Evolutionary conservation across 2,329 filamentous ascomycete species (phyloP).

Genomic region (Hymenoscyphus fraxineus): DNA sequence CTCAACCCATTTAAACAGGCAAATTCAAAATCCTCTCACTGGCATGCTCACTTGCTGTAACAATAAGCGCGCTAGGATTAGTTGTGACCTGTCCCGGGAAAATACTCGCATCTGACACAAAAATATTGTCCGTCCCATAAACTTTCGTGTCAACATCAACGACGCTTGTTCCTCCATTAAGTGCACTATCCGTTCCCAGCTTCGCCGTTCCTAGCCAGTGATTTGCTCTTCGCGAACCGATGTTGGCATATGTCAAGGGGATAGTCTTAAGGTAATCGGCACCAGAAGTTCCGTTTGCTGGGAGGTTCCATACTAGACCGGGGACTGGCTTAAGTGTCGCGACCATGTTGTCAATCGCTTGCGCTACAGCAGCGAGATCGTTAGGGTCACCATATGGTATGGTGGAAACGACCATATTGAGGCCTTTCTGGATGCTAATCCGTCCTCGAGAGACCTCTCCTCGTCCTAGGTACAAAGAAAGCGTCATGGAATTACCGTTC

Average conservation of each 20-base stretch:
- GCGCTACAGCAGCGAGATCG: slow-evolving; percentile 59
- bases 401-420: slow-evolving; percentile 57
- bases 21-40: slow-evolving; percentile 32
- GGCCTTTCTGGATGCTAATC: slow-evolving; percentile 54
- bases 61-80: slow-evolving; percentile 63
- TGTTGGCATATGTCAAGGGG: slow-evolving; percentile 26
- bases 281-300: slow-evolving; percentile 48
- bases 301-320: slow-evolving; percentile 54
- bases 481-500: slow-evolving; percentile 28
- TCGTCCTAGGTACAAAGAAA: slow-evolving; percentile 61
- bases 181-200: slow-evolving; percentile 48
- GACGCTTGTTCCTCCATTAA: slow-evolving; percentile 51
- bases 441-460: slow-evolving; percentile 57
- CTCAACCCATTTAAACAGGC: not conserved
- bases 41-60: slow-evolving; percentile 54
- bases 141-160: slow-evolving; percentile 60
- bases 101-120: slow-evolving; percentile 62
- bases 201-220: slow-evolving; percentile 38
- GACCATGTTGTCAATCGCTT: slow-evolving; percentile 58
- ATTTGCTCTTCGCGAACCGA: slow-evolving; percentile 28
- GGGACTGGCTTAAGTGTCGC: slow-evolving; percentile 51
- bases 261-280: slow-evolving; percentile 51
- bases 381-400: slow-evolving; percentile 47
- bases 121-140: slow-evolving; percentile 63
- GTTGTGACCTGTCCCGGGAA: slow-evolving; percentile 64